Conservation (phyloP, 331 rosid genomes). For the Stylosanthes scabra region DNA sequence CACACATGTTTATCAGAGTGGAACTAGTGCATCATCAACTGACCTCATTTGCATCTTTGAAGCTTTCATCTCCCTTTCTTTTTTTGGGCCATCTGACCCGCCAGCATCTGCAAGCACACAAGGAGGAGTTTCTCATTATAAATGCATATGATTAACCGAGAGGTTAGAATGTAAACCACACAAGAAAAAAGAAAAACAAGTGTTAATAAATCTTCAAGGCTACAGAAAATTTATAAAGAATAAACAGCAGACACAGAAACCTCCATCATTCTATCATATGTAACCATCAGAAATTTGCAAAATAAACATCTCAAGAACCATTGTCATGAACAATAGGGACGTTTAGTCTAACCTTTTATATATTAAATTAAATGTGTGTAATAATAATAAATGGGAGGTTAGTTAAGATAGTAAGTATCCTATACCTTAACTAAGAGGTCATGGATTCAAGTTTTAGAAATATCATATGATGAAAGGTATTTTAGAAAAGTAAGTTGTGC, state of each 20-base stretch:
- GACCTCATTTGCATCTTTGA: slow-evolving; percentile 99
- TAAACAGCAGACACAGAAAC: slow-evolving; percentile 5
- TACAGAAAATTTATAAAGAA: slow-evolving; percentile 3
- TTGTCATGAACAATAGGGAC: neutral
- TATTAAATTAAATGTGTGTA: no score
- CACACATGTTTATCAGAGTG: slow-evolving; percentile 29
- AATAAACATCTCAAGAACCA: neutral
- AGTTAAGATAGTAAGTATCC: no score
- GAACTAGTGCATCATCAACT: slow-evolving; percentile 28
- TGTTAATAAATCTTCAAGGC: neutral
- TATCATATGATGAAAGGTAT: no score
- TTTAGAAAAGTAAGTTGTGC: no score
- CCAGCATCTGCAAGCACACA: slow-evolving; percentile 81
- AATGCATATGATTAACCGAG: neutral
- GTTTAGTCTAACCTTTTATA: no score
- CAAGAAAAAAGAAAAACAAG: neutral
- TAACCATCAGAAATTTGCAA: slow-evolving; percentile 17
- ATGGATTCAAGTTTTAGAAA: no score
- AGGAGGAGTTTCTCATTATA: slow-evolving; percentile 15
- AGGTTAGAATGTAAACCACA: slow-evolving; percentile 16
- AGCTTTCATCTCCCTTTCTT: slow-evolving; percentile 49
- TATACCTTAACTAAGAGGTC: no score
- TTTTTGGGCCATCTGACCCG: slow-evolving; percentile 93
- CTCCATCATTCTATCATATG: slow-evolving; percentile 10
- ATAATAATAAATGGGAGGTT: no score